phyloP scores from a whole-genome alignment of 108 stramenopile species.

The Aureococcus anophagefferens region DNA sequence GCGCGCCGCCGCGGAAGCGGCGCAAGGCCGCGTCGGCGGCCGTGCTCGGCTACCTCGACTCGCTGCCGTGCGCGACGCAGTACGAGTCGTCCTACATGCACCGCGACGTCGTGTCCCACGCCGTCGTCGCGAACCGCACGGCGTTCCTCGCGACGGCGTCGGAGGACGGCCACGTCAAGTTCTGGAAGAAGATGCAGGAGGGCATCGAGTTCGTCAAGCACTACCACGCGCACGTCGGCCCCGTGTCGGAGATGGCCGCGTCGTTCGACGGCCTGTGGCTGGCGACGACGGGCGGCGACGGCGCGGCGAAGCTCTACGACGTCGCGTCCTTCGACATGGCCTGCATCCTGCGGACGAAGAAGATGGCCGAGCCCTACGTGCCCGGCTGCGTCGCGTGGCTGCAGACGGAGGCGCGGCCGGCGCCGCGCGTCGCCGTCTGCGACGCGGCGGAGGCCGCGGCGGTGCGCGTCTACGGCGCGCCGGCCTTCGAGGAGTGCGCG shows the following conservation, averaged over 20 bases:
- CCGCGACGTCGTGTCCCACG: slow-evolving; percentile 68
- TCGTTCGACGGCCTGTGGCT: slow-evolving; percentile 62
- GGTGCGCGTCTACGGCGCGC: slow-evolving; percentile 47
- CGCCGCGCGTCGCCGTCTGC: slow-evolving; percentile 25
- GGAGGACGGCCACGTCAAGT: slow-evolving; percentile 87
- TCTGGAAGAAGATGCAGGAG: slow-evolving; percentile 81
- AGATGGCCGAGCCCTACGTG: slow-evolving; percentile 40
- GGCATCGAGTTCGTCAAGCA: slow-evolving; percentile 92
- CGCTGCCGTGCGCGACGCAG: neutral
- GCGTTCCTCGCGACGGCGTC: slow-evolving; percentile 82
- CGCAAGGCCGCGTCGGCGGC: no score
- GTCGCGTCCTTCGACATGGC: slow-evolving; percentile 79
- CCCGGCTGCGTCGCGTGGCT: slow-evolving; percentile 22
- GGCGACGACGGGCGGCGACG: slow-evolving; percentile 69
- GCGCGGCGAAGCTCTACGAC: slow-evolving; percentile 88
- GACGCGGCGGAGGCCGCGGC: slow-evolving; percentile 14
- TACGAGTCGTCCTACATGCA: slow-evolving; percentile 67
- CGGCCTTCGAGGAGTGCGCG: slow-evolving; percentile 45
- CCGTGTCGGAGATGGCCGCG: slow-evolving; percentile 49
- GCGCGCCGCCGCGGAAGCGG: no score
- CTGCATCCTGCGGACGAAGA: slow-evolving; percentile 57
- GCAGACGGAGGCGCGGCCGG: neutral
- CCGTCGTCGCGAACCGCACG: slow-evolving; percentile 50
- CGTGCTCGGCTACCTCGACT: neutral
- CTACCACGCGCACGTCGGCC: slow-evolving; percentile 77